A percentile compares a stretch with the other conserved stretches of the same genome.
Conservation (phyloP, 345 rosid species). For the Zanthoxylum bungeanum region DNA sequence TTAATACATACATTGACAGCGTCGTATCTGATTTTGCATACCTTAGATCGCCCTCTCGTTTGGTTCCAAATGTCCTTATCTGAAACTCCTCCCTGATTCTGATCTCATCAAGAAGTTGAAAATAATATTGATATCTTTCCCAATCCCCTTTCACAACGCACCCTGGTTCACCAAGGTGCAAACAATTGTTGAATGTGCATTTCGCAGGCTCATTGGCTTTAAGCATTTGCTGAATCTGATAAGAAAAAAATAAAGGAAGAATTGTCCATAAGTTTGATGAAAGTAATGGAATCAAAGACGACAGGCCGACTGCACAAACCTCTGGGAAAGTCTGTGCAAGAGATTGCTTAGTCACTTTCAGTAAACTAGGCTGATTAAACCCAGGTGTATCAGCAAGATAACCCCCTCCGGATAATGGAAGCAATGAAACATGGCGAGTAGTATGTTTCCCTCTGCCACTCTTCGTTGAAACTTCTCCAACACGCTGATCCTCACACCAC, state of each 20-base stretch:
- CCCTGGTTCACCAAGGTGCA: conserved; percentile 87
- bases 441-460: conserved; percentile 95
- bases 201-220: conserved; percentile 38
- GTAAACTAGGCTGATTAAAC: conserved; percentile 84
- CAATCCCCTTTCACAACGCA: conserved; percentile 74
- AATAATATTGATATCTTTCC: conserved; percentile 82
- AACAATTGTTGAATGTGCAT: conserved; percentile 79
- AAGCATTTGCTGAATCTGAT: conserved; percentile 50
- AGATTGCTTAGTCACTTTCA: conserved; percentile 90
- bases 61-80: conserved; percentile 84
- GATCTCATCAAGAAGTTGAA: conserved; percentile 86
- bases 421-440: conserved; percentile 77
- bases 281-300: not conserved
- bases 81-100: conserved; percentile 86
- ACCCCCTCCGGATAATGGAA: conserved; percentile 75
- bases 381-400: conserved; percentile 96
- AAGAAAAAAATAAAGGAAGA: conserved; percentile 1
- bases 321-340: conserved; percentile 83
- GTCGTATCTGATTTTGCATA: conserved; percentile 22
- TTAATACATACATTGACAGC: not conserved
- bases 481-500: conserved; percentile 77
- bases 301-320: conserved; percentile 38
- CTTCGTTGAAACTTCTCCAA: conserved; percentile 78
- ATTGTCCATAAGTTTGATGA: not conserved
- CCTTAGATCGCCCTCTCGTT: conserved; percentile 85